Conservation (phyloP, 2,329 filamentous ascomycete genomes). For the Botrytis elliptica region DNA sequence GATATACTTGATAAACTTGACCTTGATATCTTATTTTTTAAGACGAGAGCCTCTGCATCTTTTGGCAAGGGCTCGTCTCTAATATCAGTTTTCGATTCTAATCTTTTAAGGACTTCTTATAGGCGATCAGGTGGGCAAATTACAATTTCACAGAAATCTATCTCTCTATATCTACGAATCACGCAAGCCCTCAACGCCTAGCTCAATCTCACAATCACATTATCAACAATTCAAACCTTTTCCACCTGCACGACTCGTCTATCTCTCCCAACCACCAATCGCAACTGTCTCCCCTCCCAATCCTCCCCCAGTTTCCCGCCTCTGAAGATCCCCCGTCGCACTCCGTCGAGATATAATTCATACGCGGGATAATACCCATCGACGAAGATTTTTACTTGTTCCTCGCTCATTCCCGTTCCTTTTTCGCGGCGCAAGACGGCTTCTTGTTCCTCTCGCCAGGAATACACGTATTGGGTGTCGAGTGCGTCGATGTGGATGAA, state of each 20-base stretch:
- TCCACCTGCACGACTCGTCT: conserved; percentile 44
- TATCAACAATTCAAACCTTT: conserved; percentile 26
- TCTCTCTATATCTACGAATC: not conserved
- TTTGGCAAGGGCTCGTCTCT: not conserved
- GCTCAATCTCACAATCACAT: not conserved
- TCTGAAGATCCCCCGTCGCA: conserved; percentile 50
- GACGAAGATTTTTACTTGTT: conserved; percentile 64
- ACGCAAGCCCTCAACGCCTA: not conserved
- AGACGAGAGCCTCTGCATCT: not conserved
- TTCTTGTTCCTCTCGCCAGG: conserved; percentile 67
- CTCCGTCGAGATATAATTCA: conserved; percentile 51
- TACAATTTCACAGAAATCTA: not conserved
- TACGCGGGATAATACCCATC: conserved; percentile 58
- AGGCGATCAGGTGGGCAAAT: not conserved
- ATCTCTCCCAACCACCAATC: conserved; percentile 49
- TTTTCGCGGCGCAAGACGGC: conserved; percentile 53
- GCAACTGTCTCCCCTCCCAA: conserved; percentile 47
- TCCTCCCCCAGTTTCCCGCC: conserved; percentile 23
- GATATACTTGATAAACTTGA: not conserved
- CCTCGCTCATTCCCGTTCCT: conserved; percentile 63
- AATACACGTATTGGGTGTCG: conserved; percentile 61
- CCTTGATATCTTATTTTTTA: not conserved
- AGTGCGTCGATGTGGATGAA: conserved; percentile 65
- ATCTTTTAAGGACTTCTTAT: not conserved
- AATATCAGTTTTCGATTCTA: no score